phyloP scores from a whole-genome alignment of 2,329 filamentous ascomycete species.

The Monosporascus sp. region DNA sequence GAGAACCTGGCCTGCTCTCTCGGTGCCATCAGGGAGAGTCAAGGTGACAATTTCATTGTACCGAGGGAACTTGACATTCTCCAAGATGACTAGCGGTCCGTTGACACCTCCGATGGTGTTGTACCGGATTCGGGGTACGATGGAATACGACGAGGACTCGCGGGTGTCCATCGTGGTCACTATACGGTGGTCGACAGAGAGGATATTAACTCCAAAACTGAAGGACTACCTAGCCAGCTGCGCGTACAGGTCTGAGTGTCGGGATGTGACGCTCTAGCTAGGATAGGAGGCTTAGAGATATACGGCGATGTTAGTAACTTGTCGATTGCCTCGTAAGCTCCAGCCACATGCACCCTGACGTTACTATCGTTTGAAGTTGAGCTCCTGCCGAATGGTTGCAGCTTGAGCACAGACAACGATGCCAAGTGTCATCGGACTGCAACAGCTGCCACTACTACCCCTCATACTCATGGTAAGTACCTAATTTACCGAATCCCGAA shows the following conservation, averaged over 20 bases:
- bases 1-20: slow-evolving; percentile 90
- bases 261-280: background rate
- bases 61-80: slow-evolving; percentile 96
- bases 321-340: background rate
- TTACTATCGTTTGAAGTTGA: no score
- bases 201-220: background rate
- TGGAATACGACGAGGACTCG: slow-evolving; percentile 55
- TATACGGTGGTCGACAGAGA: slow-evolving; percentile 5
- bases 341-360: background rate
- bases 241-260: background rate
- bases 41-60: slow-evolving; percentile 98
- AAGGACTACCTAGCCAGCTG: background rate
- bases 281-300: background rate
- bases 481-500: no score
- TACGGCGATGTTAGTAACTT: background rate
- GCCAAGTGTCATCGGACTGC: no score
- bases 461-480: no score
- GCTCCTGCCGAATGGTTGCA: no score
- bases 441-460: no score
- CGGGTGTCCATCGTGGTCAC: slow-evolving; percentile 41
- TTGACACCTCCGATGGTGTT: slow-evolving; percentile 99
- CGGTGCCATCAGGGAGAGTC: slow-evolving; percentile 90
- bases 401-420: no score
- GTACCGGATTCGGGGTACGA: slow-evolving; percentile 70
- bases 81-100: slow-evolving; percentile 93